Percentiles rank a stretch among this genome's conserved stretches.
These are phyloP conservation scores for Colletotrichum orchidophilum DNA, from an alignment of 2,329 filamentous ascomycete species.

Conservation along the genomic window DNA sequence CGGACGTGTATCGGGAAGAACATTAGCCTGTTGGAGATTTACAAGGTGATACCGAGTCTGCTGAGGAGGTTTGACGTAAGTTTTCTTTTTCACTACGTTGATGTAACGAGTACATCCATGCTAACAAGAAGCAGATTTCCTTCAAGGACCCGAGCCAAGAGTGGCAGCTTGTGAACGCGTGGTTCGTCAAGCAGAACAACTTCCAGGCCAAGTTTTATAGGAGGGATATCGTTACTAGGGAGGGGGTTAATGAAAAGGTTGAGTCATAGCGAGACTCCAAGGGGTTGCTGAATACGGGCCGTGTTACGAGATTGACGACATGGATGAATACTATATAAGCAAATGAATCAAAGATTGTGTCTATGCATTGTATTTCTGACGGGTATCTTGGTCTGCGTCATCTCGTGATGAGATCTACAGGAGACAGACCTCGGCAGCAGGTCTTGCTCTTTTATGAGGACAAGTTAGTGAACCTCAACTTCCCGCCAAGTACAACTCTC, in stretches of 20 bases:
- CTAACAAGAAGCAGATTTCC: conserved; percentile 51
- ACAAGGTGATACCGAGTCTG: conserved; percentile 69
- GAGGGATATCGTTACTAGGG: conserved; percentile 52
- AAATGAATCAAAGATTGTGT: not conserved
- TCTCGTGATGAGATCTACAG: not conserved
- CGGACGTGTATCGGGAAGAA: conserved; percentile 78
- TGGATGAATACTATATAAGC: conserved; percentile 11
- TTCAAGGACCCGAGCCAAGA: conserved; percentile 64
- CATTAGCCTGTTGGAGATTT: conserved; percentile 70
- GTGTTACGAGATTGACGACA: not conserved
- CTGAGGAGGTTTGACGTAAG: conserved; percentile 71
- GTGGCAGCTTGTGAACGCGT: conserved; percentile 68
- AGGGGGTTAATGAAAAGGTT: conserved; percentile 32
- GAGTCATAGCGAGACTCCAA: not conserved
- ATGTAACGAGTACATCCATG: not conserved
- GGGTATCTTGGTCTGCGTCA: not conserved
- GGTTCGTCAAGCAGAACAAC: conserved; percentile 70
- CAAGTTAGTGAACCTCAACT: not conserved
- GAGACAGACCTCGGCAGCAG: not conserved
- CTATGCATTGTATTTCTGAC: not conserved
- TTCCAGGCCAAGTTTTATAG: conserved; percentile 58
- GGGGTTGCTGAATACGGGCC: not conserved
- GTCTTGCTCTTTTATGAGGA: not conserved
- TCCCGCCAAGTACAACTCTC: not conserved
- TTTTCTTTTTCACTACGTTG: conserved; percentile 1